Conservation (phyloP, 345 rosid genomes). For the Alliaria petiolata region DNA sequence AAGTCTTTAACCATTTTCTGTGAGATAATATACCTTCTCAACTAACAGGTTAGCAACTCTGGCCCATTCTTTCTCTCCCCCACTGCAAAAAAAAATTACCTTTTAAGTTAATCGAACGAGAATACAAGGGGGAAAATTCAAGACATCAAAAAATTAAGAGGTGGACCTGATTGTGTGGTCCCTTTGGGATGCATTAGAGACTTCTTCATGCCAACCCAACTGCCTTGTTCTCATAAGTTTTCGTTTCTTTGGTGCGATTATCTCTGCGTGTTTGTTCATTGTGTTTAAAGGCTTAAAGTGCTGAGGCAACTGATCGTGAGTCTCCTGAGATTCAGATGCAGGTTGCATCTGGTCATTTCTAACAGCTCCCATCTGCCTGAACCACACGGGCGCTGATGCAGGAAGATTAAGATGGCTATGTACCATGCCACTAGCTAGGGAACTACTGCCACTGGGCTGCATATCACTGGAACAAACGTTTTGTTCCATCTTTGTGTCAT, state of each 20-base stretch:
- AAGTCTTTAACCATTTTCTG: neutral
- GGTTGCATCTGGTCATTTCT: conserved; percentile 5
- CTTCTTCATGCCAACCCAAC: conserved; percentile 55
- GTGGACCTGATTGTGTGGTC: conserved; percentile 51
- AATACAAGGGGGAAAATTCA: neutral
- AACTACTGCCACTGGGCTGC: neutral
- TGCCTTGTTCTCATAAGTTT: conserved; percentile 39
- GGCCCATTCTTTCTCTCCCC: conserved; percentile 61
- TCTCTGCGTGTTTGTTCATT: conserved; percentile 14
- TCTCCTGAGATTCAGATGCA: conserved; percentile 1
- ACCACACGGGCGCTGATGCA: neutral
- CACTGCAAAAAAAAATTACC: conserved; percentile 37
- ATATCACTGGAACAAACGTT: neutral
- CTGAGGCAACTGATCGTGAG: neutral
- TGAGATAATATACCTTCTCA: conserved; percentile 56
- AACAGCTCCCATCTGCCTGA: conserved; percentile 3
- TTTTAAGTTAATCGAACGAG: neutral
- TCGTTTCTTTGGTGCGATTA: conserved; percentile 47
- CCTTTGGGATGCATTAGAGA: conserved; percentile 33
- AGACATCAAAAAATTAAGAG: neutral
- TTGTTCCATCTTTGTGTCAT: no score
- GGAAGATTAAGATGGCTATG: neutral
- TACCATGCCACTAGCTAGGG: neutral
- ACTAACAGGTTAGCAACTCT: conserved; percentile 45
- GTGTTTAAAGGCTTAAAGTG: neutral